A percentile compares a stretch with the other conserved stretches of the same genome.
Conservation (phyloP, 768 basidiomycete species). For the Suillus americanus region DNA sequence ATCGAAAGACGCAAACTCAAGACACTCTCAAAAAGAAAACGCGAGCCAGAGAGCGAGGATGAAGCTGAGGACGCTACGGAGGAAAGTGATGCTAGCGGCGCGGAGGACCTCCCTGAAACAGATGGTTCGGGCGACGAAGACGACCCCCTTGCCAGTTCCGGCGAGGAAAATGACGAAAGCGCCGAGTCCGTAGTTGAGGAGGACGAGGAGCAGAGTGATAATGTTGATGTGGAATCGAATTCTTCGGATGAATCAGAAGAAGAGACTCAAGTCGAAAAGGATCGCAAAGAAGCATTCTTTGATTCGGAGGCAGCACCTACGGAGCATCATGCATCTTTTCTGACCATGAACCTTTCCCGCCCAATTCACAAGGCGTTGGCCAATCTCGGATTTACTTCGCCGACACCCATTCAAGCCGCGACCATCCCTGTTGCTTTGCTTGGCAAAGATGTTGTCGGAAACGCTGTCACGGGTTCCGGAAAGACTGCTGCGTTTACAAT, state of each 20-base stretch:
- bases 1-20: constrained; percentile 68
- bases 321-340: constrained; percentile 73
- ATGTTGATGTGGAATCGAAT: constrained; percentile 33
- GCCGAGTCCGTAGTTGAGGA: constrained; percentile 30
- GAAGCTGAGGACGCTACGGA: constrained; percentile 39
- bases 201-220: constrained; percentile 32
- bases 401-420: constrained; percentile 94
- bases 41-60: constrained; percentile 34
- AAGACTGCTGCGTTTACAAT: constrained; percentile 98
- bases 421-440: constrained; percentile 92
- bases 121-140: constrained; percentile 29
- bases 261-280: constrained; percentile 58
- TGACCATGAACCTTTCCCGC: constrained; percentile 93
- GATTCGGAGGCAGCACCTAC: constrained; percentile 52
- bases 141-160: constrained; percentile 34
- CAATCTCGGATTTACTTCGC: constrained; percentile 74
- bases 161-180: constrained; percentile 35
- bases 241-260: constrained; percentile 63
- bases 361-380: constrained; percentile 90
- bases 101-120: constrained; percentile 18
- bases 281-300: constrained; percentile 88
- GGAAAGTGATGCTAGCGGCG: constrained; percentile 17
- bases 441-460: constrained; percentile 95
- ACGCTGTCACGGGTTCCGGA: constrained; percentile 95
- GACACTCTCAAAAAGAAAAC: constrained; percentile 61